Evolutionary conservation across 208 protist species (phyloP), one percentile per base, ranked within the genome.

Genomic region (Leishmania gerbilli): DNA sequence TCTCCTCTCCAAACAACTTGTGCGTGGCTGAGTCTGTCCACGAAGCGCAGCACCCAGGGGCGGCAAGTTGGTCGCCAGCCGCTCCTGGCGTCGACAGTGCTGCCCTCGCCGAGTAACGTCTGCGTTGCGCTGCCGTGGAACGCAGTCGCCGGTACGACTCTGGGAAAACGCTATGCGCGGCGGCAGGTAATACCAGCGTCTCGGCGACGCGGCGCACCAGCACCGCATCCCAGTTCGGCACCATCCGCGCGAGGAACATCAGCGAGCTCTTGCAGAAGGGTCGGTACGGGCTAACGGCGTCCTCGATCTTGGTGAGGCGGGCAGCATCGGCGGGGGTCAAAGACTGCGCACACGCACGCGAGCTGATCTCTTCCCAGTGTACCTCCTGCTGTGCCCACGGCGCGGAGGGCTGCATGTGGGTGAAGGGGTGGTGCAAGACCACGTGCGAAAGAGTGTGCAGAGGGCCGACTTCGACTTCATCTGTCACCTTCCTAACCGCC

Each of bases 381-480:
- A 85, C 53, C 77, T 81, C 82, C 21, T 81, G 82, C 51, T 87
- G 89, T 24, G 92, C 91, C 76, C 80, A 81, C 56, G 80, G 40
- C 31, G 77, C 79, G 40, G 88, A 84, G 24, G 93, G 93, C 58
- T 65, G 84, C 24, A 77, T 58, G 81, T 88, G 87, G 24, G 89
- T 68, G 84, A 95, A 90, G 13, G 93, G 91, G 74, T 97, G 93
- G 71, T 79, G 71, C 68, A 97, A 77, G 45, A 95, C 72, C 19
- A 84, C 80, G 47, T 71, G 40, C 6, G 89, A 88, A 49, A 97
- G 75, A 27, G 80, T 71, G 51, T 88, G 79, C 72, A 97, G 85
- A 13, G 90, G 88, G 5, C 67, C 79, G 42, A 90, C 80, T 51
- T 95, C 92, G 9, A 92, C 74, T 71, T 91, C 82, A 0, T 64